phyloP scores from a whole-genome alignment of 1,284 basidiomycete genomes.

The Cutaneotrichosporon cyanovorans region DNA sequence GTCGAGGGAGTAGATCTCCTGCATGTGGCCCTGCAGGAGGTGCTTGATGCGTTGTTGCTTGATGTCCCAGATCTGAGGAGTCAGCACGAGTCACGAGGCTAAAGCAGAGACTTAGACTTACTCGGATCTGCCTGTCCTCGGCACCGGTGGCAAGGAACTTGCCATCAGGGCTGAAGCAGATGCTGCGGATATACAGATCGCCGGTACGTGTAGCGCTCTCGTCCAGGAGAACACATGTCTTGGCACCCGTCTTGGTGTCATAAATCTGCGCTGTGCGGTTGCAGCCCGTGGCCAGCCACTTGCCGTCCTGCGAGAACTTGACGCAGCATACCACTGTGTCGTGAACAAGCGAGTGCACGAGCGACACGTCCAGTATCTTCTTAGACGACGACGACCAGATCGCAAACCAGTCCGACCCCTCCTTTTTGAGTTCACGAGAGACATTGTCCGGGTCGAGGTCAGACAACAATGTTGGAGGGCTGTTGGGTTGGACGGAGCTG shows the following conservation, averaged over 20 bases:
- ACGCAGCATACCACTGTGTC: conserved; percentile 95
- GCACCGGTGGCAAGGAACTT: conserved; percentile 73
- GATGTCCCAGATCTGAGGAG: conserved; percentile 74
- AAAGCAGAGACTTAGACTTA: too few relatives aligned
- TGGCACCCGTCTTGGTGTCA: conserved; percentile 73
- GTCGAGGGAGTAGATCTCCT: conserved; percentile 86
- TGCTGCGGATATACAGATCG: conserved; percentile 74
- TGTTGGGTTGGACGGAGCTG: conserved; percentile 8
- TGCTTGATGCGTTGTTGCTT: conserved; percentile 61
- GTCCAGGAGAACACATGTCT: conserved; percentile 67
- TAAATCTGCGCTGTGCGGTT: conserved; percentile 85
- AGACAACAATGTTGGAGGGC: conserved; percentile 40
- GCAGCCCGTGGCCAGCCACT: conserved; percentile 81
- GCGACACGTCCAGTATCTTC: conserved; percentile 71
- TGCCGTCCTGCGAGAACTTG: conserved; percentile 80
- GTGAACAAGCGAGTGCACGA: conserved; percentile 86
- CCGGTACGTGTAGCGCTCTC: conserved; percentile 57
- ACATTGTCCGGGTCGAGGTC: conserved; percentile 51
- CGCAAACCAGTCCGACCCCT: conserved; percentile 90
- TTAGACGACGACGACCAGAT: conserved; percentile 83
- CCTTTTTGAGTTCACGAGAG: conserved; percentile 56
- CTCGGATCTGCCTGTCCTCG: conserved; percentile 73
- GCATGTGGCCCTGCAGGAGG: conserved; percentile 74
- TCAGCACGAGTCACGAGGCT: conserved; percentile 11
- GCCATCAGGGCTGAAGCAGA: conserved; percentile 76